A percentile compares a stretch with the other conserved stretches of the same genome.
Conservation (phyloP, 2,329 filamentous ascomycete genomes). For the Ascochyta fabae region DNA sequence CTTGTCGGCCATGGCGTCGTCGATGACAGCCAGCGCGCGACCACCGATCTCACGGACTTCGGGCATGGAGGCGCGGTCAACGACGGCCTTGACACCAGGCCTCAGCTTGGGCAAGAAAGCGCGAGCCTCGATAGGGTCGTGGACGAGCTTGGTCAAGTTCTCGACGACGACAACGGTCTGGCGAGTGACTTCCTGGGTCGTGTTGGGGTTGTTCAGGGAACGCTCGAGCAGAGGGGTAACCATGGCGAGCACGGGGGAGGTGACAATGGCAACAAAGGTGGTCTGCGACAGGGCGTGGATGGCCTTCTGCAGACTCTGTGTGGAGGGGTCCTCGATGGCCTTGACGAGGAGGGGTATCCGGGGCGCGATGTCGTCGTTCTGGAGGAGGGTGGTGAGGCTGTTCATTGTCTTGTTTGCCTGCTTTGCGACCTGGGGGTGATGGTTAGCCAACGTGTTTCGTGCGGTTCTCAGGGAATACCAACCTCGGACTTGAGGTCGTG, state of each 20-base stretch:
- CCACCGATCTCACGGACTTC: slow-evolving; percentile 92
- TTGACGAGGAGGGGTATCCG: slow-evolving; percentile 91
- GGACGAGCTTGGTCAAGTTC: slow-evolving; percentile 97
- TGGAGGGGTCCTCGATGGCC: slow-evolving; percentile 92
- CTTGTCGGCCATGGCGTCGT: slow-evolving; percentile 80
- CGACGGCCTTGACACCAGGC: slow-evolving; percentile 89
- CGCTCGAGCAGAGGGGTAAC: slow-evolving; percentile 94
- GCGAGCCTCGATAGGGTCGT: slow-evolving; percentile 91
- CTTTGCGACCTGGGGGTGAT: slow-evolving; percentile 64
- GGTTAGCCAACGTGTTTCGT: slow-evolving; percentile 19
- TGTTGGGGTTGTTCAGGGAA: slow-evolving; percentile 88
- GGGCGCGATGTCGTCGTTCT: slow-evolving; percentile 95
- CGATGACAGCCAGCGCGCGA: slow-evolving; percentile 82
- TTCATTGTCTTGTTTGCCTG: slow-evolving; percentile 93
- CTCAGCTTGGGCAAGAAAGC: slow-evolving; percentile 94
- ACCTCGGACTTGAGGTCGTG: slow-evolving; percentile 89
- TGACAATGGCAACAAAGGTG: slow-evolving; percentile 97
- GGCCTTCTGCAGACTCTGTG: slow-evolving; percentile 88
- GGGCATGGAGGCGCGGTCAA: slow-evolving; percentile 86
- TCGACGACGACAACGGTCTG: slow-evolving; percentile 97
- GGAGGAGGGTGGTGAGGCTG: slow-evolving; percentile 84
- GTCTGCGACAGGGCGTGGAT: slow-evolving; percentile 97
- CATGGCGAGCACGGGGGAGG: slow-evolving; percentile 91
- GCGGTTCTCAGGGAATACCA: background rate
- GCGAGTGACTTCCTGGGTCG: slow-evolving; percentile 89